phyloP scores from a whole-genome alignment of 2,329 filamentous ascomycete species.

The Colletotrichum sp. region DNA sequence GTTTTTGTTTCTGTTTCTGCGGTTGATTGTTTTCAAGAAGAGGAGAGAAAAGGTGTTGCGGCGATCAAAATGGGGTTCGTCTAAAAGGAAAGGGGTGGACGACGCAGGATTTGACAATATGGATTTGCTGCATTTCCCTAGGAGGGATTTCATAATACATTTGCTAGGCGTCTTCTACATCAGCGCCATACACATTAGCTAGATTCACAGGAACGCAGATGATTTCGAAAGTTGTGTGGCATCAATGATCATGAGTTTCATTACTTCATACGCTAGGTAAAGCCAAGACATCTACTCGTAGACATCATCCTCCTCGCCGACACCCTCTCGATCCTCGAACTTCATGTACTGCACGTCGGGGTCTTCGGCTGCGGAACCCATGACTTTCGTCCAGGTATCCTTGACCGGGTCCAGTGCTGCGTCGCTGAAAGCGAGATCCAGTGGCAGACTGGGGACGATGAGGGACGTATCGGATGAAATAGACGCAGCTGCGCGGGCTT shows the following conservation, averaged over 20 bases:
- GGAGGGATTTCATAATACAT: not conserved
- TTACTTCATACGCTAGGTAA: slow-evolving; percentile 21
- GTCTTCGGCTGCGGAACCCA: slow-evolving; percentile 53
- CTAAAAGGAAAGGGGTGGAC: not conserved
- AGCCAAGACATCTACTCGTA: slow-evolving; percentile 43
- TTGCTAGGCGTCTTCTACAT: not conserved
- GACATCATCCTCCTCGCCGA: slow-evolving; percentile 57
- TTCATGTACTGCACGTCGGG: slow-evolving; percentile 67
- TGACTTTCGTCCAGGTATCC: slow-evolving; percentile 71
- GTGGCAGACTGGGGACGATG: slow-evolving; percentile 61
- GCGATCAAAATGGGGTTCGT: not conserved
- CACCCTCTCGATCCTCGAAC: slow-evolving; percentile 76
- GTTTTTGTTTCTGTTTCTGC: not conserved
- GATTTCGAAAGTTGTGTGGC: not conserved
- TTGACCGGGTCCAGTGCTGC: slow-evolving; percentile 69
- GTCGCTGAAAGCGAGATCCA: slow-evolving; percentile 80
- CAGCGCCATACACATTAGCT: slow-evolving; percentile 15
- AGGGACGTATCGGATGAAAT: slow-evolving; percentile 43
- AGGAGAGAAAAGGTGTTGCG: not conserved
- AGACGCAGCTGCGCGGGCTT: slow-evolving; percentile 37
- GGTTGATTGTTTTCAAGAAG: not conserved
- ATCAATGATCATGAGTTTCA: slow-evolving; percentile 17
- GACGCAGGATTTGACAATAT: not conserved
- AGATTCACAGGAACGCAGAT: not conserved
- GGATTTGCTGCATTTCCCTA: not conserved